Percentiles rank a stretch among this genome's conserved stretches.
Evolutionary conservation across 257 asterid species (phyloP).

Genomic region (Petunia secreta): DNA sequence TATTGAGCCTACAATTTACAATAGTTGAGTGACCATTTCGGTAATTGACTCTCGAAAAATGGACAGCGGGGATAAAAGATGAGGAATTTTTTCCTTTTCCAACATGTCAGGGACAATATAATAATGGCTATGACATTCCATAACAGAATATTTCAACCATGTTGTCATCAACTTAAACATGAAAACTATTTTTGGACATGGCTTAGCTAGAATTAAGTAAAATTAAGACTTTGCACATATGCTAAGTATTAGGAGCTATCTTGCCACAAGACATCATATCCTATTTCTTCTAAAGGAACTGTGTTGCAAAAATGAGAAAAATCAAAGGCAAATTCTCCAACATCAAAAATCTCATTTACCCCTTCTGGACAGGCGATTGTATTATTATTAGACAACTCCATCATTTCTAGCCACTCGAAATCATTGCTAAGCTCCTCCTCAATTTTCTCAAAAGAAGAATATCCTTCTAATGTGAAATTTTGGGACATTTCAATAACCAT

Average conservation of each 20-base stretch:
- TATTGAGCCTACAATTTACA: no score
- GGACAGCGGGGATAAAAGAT: neutral
- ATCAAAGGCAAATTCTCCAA: conserved; percentile 14
- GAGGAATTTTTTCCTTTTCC: no score
- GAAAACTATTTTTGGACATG: neutral
- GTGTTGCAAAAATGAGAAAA: neutral
- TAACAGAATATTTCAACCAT: neutral
- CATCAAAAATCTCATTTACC: neutral
- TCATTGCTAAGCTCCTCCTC: neutral
- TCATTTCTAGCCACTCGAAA: conserved; percentile 27
- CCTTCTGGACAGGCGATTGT: neutral
- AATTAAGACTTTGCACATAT: neutral
- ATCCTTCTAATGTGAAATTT: neutral
- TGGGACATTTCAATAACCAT: neutral
- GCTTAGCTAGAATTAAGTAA: neutral
- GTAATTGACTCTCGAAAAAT: no score
- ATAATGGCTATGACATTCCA: neutral
- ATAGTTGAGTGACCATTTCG: no score
- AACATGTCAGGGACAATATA: neutral
- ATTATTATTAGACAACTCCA: conserved; percentile 10
- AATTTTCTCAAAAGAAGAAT: neutral
- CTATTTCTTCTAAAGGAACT: conserved; percentile 13
- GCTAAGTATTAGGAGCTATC: neutral
- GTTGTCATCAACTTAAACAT: neutral
- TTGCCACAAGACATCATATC: conserved; percentile 27